phyloP scores from a whole-genome alignment of 129 eudicot species.

The Saussurea involucrata region DNA sequence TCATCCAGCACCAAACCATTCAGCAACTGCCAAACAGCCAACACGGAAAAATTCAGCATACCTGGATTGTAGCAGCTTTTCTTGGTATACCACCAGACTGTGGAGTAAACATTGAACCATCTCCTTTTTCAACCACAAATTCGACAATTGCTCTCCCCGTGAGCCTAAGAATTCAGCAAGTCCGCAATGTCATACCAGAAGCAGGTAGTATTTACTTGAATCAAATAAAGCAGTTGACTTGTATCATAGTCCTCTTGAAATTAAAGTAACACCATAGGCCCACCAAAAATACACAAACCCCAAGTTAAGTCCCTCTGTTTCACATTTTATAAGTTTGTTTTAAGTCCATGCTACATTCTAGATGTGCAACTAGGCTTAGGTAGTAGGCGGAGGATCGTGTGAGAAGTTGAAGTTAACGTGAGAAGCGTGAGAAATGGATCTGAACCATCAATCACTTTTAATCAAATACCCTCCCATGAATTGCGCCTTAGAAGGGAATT shows the following conservation, averaged over 20 bases:
- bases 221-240: neutral
- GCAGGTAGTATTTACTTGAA: neutral
- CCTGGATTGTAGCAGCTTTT: slow-evolving; percentile 72
- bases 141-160: slow-evolving; percentile 90
- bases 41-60: slow-evolving; percentile 15
- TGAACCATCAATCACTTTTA: too few relatives aligned
- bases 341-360: neutral
- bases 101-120: slow-evolving; percentile 83
- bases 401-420: too few relatives aligned
- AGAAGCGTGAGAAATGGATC: too few relatives aligned
- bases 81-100: slow-evolving; percentile 76
- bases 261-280: neutral
- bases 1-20: too few relatives aligned
- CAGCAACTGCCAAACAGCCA: too few relatives aligned
- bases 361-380: neutral
- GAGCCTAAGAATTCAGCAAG: slow-evolving; percentile 44
- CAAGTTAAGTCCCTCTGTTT: neutral
- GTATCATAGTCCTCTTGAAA: neutral
- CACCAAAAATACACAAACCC: neutral
- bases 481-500: too few relatives aligned
- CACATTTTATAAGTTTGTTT: neutral
- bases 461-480: too few relatives aligned
- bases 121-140: slow-evolving; percentile 85
- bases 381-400: too few relatives aligned
- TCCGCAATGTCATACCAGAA: neutral